These are phyloP conservation scores for Onygenales sp. DNA, from an alignment of 2,329 filamentous ascomycete species.

Conservation along the genomic window DNA sequence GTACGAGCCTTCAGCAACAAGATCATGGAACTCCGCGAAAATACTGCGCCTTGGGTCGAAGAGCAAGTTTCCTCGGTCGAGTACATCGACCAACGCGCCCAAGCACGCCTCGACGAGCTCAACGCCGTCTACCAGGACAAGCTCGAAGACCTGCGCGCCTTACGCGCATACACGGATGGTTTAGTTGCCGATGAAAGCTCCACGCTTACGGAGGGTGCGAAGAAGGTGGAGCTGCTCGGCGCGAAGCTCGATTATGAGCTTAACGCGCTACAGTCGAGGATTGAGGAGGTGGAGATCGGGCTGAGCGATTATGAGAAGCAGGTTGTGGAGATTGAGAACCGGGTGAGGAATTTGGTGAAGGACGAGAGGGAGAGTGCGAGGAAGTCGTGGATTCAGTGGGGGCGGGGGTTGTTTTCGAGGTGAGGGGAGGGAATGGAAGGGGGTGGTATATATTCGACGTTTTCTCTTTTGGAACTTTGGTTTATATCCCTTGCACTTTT, in stretches of 20 bases:
- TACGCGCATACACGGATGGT: constrained; percentile 59
- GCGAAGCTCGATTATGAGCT: constrained; percentile 92
- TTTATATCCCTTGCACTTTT: not conserved
- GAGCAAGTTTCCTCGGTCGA: constrained; percentile 34
- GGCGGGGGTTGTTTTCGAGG: constrained; percentile 18
- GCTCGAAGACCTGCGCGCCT: constrained; percentile 58
- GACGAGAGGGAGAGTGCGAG: constrained; percentile 48
- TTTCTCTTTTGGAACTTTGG: constrained; percentile 11
- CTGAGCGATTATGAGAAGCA: constrained; percentile 70
- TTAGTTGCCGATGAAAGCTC: constrained; percentile 60
- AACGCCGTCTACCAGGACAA: constrained; percentile 60
- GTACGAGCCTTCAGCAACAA: constrained; percentile 24
- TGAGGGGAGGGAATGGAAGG: not conserved
- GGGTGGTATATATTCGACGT: constrained; percentile 11
- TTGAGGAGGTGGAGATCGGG: constrained; percentile 79
- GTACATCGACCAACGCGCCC: constrained; percentile 55
- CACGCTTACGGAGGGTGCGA: constrained; percentile 59
- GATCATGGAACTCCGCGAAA: constrained; percentile 27
- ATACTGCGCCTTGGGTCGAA: constrained; percentile 34
- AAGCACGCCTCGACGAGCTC: constrained; percentile 55
- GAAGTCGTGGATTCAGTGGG: constrained; percentile 51
- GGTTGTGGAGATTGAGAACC: constrained; percentile 59
- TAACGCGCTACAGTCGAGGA: constrained; percentile 64
- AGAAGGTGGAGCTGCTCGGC: constrained; percentile 69
- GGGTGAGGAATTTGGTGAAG: constrained; percentile 52